phyloP scores from a whole-genome alignment of 1,284 basidiomycete genomes.

The Cutaneotrichosporon curvatum region DNA sequence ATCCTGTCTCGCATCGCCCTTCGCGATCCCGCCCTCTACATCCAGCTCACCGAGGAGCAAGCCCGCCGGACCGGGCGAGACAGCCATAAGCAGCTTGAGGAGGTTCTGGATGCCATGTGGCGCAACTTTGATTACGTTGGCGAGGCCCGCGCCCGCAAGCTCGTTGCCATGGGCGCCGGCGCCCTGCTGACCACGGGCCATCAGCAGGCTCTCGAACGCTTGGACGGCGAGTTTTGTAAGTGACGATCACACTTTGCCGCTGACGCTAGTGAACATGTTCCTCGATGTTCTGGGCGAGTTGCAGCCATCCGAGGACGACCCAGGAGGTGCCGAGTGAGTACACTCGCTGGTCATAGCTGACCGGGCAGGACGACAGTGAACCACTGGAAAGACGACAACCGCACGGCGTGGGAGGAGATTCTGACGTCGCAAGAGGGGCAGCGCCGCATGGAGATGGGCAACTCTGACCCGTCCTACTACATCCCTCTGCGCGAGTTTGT shows the following conservation, averaged over 20 bases:
- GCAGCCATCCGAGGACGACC: slow-evolving; percentile 52
- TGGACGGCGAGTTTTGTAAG: slow-evolving; percentile 45
- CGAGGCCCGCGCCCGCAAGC: slow-evolving; percentile 40
- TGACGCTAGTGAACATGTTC: slow-evolving; percentile 75
- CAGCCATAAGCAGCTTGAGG: slow-evolving; percentile 34
- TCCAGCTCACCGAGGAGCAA: slow-evolving; percentile 35
- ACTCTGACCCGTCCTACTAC: slow-evolving; percentile 37
- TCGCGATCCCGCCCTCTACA: slow-evolving; percentile 33
- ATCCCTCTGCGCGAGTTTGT: slow-evolving; percentile 37
- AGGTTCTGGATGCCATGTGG: slow-evolving; percentile 45
- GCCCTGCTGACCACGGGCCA: slow-evolving; percentile 55
- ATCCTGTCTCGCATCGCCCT: slow-evolving; percentile 40
- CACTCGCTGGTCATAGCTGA: background rate
- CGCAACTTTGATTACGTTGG: slow-evolving; percentile 46
- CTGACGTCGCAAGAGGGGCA: slow-evolving; percentile 34
- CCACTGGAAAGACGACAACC: slow-evolving; percentile 36
- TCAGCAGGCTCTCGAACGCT: slow-evolving; percentile 61
- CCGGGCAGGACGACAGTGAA: slow-evolving; percentile 18
- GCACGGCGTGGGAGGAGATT: slow-evolving; percentile 31
- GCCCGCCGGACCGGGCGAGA: slow-evolving; percentile 26
- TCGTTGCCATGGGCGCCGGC: slow-evolving; percentile 43
- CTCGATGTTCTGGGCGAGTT: slow-evolving; percentile 81
- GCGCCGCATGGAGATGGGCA: slow-evolving; percentile 33
- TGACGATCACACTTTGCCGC: slow-evolving; percentile 48
- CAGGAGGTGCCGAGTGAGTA: slow-evolving; percentile 30